A percentile compares a stretch with the other conserved stretches of the same genome.
phyloP scores from a whole-genome alignment of 73 alveolate genomes.

The Breviolum minutum region DNA sequence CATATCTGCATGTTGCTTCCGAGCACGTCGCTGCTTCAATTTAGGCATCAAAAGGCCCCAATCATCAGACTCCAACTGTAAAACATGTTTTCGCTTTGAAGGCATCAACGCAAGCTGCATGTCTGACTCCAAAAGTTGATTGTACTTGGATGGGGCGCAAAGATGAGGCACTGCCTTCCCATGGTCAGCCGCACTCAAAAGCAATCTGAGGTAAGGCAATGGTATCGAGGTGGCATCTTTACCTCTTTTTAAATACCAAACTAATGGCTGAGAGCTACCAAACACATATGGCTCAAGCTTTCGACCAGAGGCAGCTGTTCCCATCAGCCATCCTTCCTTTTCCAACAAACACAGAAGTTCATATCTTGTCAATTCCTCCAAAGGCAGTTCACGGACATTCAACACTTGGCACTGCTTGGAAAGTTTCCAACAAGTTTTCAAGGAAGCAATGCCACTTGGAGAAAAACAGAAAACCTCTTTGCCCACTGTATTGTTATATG shows the following conservation, averaged over 20 bases:
- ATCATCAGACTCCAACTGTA: neutral
- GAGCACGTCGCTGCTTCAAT: no score
- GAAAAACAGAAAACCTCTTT: neutral
- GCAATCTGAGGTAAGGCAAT: neutral
- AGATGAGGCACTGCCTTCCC: constrained; percentile 7
- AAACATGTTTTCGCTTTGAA: neutral
- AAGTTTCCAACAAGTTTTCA: neutral
- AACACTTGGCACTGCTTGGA: neutral
- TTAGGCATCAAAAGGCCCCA: neutral
- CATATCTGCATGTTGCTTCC: no score
- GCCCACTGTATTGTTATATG: neutral
- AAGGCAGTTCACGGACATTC: neutral
- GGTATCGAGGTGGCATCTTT: neutral
- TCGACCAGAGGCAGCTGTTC: neutral
- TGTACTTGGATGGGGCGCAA: neutral
- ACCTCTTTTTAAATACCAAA: neutral
- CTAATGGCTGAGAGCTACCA: neutral
- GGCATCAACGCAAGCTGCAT: neutral
- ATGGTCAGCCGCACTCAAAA: neutral
- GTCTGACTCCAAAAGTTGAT: neutral
- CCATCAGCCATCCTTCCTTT: neutral
- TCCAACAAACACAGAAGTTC: neutral
- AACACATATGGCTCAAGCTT: neutral
- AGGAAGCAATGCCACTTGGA: neutral
- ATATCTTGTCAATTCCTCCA: neutral